A percentile compares a stretch with the other conserved stretches of the same genome.
Evolutionary conservation across 176 grass and related monocot species (phyloP).

Genomic region (Oryza glumipatula): DNA sequence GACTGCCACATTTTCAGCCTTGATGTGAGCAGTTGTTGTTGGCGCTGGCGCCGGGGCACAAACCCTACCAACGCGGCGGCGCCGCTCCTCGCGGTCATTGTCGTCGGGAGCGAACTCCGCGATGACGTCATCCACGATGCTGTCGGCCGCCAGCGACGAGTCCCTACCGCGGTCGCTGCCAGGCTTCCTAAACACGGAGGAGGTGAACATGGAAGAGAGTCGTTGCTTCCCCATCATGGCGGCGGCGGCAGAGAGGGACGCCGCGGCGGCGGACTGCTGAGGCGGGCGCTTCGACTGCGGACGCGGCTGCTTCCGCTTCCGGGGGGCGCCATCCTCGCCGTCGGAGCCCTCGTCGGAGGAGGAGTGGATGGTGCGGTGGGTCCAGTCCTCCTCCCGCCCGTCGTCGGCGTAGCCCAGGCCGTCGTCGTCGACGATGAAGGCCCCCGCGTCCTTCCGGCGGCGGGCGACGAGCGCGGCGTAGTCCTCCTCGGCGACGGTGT

Average conservation of each 20-base stretch:
- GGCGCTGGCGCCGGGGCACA: constrained; percentile 27
- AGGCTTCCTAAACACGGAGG: constrained; percentile 65
- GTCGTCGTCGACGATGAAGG: constrained; percentile 88
- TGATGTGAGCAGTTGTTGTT: constrained; percentile 24
- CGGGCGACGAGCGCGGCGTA: constrained; percentile 82
- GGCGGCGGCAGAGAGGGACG: constrained; percentile 53
- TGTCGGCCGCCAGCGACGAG: constrained; percentile 53
- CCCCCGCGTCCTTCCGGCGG: constrained; percentile 61
- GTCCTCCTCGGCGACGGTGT: constrained; percentile 82
- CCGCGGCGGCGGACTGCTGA: constrained; percentile 55
- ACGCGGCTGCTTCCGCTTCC: constrained; percentile 56
- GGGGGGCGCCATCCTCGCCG: constrained; percentile 33
- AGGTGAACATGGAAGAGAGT: constrained; percentile 80
- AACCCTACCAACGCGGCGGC: constrained; percentile 48
- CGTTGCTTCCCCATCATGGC: constrained; percentile 64
- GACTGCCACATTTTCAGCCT: constrained; percentile 31
- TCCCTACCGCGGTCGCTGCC: constrained; percentile 57
- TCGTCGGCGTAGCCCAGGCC: constrained; percentile 90
- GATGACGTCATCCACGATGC: constrained; percentile 82
- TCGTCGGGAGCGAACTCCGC: constrained; percentile 82
- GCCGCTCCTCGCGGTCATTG: constrained; percentile 76
- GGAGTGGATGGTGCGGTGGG: constrained; percentile 50
- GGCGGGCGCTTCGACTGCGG: constrained; percentile 62
- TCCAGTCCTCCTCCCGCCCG: constrained; percentile 96
- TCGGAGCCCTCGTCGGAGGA: constrained; percentile 76